phyloP scores from a whole-genome alignment of 306 rosid species.

The Hippophae gyantsensis region DNA sequence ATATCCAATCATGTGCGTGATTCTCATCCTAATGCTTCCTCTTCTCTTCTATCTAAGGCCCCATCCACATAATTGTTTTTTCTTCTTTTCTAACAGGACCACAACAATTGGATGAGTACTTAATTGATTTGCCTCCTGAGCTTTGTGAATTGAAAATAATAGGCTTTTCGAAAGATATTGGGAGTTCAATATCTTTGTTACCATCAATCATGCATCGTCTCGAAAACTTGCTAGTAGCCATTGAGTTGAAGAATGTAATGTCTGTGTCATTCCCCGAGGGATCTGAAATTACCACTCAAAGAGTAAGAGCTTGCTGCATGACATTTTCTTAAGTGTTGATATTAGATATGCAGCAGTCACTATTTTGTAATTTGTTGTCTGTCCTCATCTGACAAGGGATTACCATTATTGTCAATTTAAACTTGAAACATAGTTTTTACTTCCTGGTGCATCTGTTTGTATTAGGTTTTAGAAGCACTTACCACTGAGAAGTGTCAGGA shows the following conservation, averaged over 20 bases:
- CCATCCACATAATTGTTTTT: too few species aligned
- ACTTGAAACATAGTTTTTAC: not conserved
- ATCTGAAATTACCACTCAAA: constrained; percentile 45
- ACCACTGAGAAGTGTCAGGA: constrained; percentile 95
- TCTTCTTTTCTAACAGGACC: constrained; percentile 36
- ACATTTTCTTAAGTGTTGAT: constrained; percentile 5
- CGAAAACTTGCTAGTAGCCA: constrained; percentile 81
- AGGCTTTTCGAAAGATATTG: constrained; percentile 90
- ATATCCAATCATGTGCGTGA: too few species aligned
- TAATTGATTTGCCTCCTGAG: constrained; percentile 67
- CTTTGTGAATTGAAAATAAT: constrained; percentile 68
- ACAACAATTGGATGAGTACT: constrained; percentile 49
- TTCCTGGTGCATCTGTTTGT: constrained; percentile 21
- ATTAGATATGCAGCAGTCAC: not conserved
- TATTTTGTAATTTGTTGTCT: too few species aligned
- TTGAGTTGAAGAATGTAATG: constrained; percentile 58
- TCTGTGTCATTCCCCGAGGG: constrained; percentile 67
- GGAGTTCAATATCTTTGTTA: constrained; percentile 83
- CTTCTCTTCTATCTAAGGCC: too few species aligned
- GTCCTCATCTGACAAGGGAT: too few species aligned
- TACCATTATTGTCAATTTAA: not conserved
- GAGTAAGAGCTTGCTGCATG: constrained; percentile 44
- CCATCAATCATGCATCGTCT: constrained; percentile 96
- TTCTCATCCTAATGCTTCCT: too few species aligned
- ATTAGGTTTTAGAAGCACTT: constrained; percentile 80